Base-by-base conservation (phyloP, 345 rosid genomes). In the Mercurialis annua region DNA sequence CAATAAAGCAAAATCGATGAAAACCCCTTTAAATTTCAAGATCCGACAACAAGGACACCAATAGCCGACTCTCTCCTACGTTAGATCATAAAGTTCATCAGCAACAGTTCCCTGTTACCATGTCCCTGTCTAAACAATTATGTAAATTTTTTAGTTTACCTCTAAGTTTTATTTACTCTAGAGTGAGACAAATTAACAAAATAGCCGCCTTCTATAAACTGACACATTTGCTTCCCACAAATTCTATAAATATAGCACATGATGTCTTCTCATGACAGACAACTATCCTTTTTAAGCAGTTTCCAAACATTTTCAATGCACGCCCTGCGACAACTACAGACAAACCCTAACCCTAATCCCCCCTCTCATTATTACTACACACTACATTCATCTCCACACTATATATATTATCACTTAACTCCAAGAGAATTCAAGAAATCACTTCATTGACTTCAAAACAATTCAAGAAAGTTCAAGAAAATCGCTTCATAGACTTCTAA, bases 281-380 rank as follows among this genome's bases (percentile, higher is more conserved):
- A 78, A 52, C 54, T 46, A 78, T 80, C 79, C 84, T 68, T 73
- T 73, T 52, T 71, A 78, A 76, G 77, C 72, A 31, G 47, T 24
- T 27, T 54, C 69, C 51, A 64, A 43, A 71, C 57, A 59, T 44
- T 69, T 57, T 33, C 70, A 4, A 27, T 48, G 78, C 85, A 77
- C 77, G 81, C 83, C 71, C 74, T 33, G 75, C 70, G 83, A 83
- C 87, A 83, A 59, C 81, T 48, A 63, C 76, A 69, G 87, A 78
- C 83, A 78, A 78, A 66, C 64, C 23, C 56, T 26, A 18, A 30
- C 74, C 24, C 48, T n/a, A 15, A 0, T 1, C 15, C 23, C 36
- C 47, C 20, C 23, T 14, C 24, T 14, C 59, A 10, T 10, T 26
- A 54, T 26, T 24, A 54, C 11, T 16, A 8, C 51, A n/a, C 21